Evolutionary conservation across 306 rosid species (phyloP), one percentile per base, ranked within the genome.

Genomic region (Neltuma alba): DNA sequence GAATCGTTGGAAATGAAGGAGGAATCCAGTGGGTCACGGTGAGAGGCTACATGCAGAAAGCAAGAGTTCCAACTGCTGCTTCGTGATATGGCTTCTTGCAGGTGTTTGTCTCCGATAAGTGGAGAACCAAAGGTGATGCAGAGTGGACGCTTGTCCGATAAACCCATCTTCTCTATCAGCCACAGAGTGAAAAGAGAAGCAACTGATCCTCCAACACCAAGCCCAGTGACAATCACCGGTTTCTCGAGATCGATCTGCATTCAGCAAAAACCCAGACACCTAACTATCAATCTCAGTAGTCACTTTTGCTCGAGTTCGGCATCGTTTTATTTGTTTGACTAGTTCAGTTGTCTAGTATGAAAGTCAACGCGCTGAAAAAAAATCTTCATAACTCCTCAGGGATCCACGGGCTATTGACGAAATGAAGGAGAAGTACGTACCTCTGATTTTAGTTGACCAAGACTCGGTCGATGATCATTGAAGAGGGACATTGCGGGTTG

Each of bases 81-180:
- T 16, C 82, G 70, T 18, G 83, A 83, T 55, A 92, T 78, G 57
- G 85, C 84, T 67, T 76, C 13, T 76, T 79, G 89, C 9, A 92
- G 67, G 0, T 12, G 2, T 12, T 27, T 60, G 58, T 94, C 89
- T 16, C 94, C 96, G 18, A 88, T 11, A 9, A 94, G 88, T 11
- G 96, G 94, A 1, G 94, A 88, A 40, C 93, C 97, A 40, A 86
- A 94, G 41, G 98, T 94, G 84, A 94, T 83, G 82, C 97, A 94
- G 12, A 89, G 76, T 23, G 90, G 93, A 50, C 67, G 78, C 31
- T 90, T 92, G 68, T 69, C 48, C 9, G 9, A 15, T 48, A 2
- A 4, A 1, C n/a, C 9, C 55, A 79, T 44, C 61, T 18, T 42
- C 23, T 88, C 83, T 12, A 92, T 85, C 6, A 89, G 88, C 80